These are phyloP conservation scores for Annulohypoxylon bovei DNA, from an alignment of 495 filamentous ascomycete species.

Conservation along the genomic window DNA sequence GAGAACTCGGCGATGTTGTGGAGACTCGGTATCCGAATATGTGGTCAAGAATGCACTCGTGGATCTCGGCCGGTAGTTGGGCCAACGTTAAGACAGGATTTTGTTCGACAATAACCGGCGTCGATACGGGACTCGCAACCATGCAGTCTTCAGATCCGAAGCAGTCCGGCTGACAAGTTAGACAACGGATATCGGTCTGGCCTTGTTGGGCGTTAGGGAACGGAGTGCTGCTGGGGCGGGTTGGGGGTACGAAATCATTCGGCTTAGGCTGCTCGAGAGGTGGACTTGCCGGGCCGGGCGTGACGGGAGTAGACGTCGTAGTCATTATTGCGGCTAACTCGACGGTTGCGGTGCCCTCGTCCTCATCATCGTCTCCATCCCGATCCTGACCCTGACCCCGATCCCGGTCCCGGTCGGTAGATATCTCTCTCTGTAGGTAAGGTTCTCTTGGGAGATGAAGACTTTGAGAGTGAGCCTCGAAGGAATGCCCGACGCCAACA, in stretches of 20 bases:
- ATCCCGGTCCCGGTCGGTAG: slow-evolving; percentile 40
- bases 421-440: slow-evolving; percentile 39
- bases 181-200: slow-evolving; percentile 52
- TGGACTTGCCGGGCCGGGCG: slow-evolving; percentile 63
- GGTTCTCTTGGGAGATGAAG: slow-evolving; percentile 42
- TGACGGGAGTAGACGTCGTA: slow-evolving; percentile 61
- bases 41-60: slow-evolving; percentile 75
- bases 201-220: slow-evolving; percentile 63
- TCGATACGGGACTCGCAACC: slow-evolving; percentile 34
- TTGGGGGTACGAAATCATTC: slow-evolving; percentile 62
- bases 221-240: slow-evolving; percentile 64
- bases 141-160: slow-evolving; percentile 37
- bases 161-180: slow-evolving; percentile 50
- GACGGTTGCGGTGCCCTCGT: slow-evolving; percentile 55
- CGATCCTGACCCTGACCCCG: slow-evolving; percentile 45
- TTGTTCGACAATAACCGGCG: slow-evolving; percentile 34
- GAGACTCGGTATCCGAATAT: slow-evolving; percentile 72
- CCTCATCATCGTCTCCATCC: slow-evolving; percentile 44
- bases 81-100: slow-evolving; percentile 55
- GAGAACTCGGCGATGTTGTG: slow-evolving; percentile 61
- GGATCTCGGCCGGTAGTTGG: slow-evolving; percentile 73
- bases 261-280: slow-evolving; percentile 57
- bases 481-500: slow-evolving; percentile 9
- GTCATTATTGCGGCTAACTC: slow-evolving; percentile 62
- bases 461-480: slow-evolving; percentile 38